A percentile compares a stretch with the other conserved stretches of the same genome.
Evolutionary conservation across 2,329 filamentous ascomycete species (phyloP).

Genomic region (Curvularia sp.): DNA sequence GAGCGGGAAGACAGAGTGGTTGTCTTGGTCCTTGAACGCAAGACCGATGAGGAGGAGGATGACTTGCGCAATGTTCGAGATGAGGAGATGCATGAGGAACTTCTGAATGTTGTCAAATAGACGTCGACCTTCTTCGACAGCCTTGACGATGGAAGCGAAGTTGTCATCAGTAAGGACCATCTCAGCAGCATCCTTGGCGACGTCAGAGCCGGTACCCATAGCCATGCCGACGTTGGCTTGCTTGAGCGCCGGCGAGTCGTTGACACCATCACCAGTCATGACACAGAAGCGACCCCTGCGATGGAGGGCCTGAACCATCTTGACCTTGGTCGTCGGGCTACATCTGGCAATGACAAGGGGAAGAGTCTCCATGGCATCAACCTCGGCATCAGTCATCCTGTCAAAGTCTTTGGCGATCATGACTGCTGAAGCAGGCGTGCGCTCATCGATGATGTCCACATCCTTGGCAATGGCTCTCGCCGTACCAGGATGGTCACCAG

Average conservation of each 20-base stretch:
- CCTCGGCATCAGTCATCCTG: slow-evolving; percentile 52
- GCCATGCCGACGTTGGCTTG: slow-evolving; percentile 54
- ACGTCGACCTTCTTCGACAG: slow-evolving; percentile 52
- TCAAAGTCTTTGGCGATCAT: slow-evolving; percentile 58
- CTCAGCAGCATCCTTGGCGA: slow-evolving; percentile 52
- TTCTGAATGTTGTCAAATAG: slow-evolving; percentile 55
- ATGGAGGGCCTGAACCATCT: slow-evolving; percentile 56
- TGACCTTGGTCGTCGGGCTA: slow-evolving; percentile 57
- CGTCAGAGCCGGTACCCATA: slow-evolving; percentile 53
- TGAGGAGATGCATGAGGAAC: slow-evolving; percentile 59
- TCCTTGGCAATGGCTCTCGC: slow-evolving; percentile 57
- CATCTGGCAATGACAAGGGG: slow-evolving; percentile 57
- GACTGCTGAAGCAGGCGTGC: slow-evolving; percentile 39
- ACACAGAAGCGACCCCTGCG: slow-evolving; percentile 50
- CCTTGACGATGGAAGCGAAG: slow-evolving; percentile 53
- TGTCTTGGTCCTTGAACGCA: slow-evolving; percentile 55
- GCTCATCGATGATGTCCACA: slow-evolving; percentile 52
- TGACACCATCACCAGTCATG: slow-evolving; percentile 56
- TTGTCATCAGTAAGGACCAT: slow-evolving; percentile 54
- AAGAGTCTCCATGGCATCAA: slow-evolving; percentile 52
- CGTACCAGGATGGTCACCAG: slow-evolving; percentile 57
- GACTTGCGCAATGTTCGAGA: slow-evolving; percentile 58
- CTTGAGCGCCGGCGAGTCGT: slow-evolving; percentile 53
- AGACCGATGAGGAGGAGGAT: slow-evolving; percentile 57
- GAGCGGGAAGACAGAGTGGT: slow-evolving; percentile 56